These are phyloP conservation scores for Lichtheimia corymbifera DNA, from an alignment of 371 early-diverging fungal genomes.

Conservation along the genomic window DNA sequence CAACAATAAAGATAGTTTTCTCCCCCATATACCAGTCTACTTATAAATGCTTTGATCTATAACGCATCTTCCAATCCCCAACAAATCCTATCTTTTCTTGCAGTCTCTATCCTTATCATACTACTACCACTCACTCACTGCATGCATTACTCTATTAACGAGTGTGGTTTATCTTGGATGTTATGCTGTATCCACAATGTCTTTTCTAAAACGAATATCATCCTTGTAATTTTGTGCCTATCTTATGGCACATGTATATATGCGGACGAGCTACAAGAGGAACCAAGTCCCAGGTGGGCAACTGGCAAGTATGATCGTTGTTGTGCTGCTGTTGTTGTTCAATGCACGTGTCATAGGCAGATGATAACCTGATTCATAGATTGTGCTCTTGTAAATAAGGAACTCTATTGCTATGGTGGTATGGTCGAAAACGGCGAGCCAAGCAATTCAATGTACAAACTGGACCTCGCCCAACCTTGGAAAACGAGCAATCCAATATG, in stretches of 20 bases:
- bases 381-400: constrained; percentile 21
- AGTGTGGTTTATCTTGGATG: no score
- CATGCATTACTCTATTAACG: no score
- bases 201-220: no score
- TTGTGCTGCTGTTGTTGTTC: background rate
- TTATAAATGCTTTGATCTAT: no score
- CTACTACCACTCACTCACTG: no score
- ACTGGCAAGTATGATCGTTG: background rate
- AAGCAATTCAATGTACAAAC: constrained; percentile 18
- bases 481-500: constrained; percentile 30
- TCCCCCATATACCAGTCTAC: background rate
- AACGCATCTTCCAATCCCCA: no score
- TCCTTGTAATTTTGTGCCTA: no score
- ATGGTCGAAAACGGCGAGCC: constrained; percentile 7
- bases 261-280: no score
- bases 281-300: background rate
- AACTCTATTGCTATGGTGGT: constrained; percentile 35
- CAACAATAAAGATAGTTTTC: background rate
- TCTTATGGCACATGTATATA: no score
- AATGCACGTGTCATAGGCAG: background rate
- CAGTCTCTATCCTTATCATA: no score
- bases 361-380: constrained; percentile 13
- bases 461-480: constrained; percentile 25
- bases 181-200: no score
- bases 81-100: no score